phyloP scores from a whole-genome alignment of 2,329 filamentous ascomycete genomes.

The Ophiostoma populinum region DNA sequence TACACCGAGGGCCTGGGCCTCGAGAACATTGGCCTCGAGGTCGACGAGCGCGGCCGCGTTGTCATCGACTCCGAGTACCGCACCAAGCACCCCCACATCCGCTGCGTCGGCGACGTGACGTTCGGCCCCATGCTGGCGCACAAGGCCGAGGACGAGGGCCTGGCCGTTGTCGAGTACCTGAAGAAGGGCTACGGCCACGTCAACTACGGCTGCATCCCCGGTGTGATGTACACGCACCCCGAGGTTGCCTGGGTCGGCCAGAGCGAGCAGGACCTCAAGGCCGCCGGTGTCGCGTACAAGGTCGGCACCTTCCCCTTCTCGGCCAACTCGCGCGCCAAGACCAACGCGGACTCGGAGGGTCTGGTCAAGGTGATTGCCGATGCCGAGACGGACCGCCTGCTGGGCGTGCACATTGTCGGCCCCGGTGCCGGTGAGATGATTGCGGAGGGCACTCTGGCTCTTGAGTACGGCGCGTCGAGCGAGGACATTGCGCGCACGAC shows the following conservation, averaged over 20 bases:
- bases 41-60: conserved; percentile 82
- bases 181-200: conserved; percentile 96
- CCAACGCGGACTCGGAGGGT: conserved; percentile 89
- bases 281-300: conserved; percentile 76
- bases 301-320: conserved; percentile 91
- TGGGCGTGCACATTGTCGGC: conserved; percentile 93
- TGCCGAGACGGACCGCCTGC: conserved; percentile 85
- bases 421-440: conserved; percentile 98
- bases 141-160: conserved; percentile 97
- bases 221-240: conserved; percentile 98
- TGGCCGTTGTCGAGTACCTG: conserved; percentile 91
- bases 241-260: conserved; percentile 98
- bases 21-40: conserved; percentile 83
- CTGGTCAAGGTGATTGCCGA: conserved; percentile 95
- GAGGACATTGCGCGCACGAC: conserved; percentile 92
- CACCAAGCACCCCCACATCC: conserved; percentile 93
- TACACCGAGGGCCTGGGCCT: conserved; percentile 85
- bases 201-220: conserved; percentile 95
- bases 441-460: conserved; percentile 82
- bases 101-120: conserved; percentile 87
- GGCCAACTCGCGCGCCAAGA: conserved; percentile 97
- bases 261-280: conserved; percentile 91
- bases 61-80: conserved; percentile 98
- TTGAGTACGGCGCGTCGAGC: conserved; percentile 90
- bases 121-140: conserved; percentile 98